Evolutionary conservation across 2,329 filamentous ascomycete genomes (phyloP).

Genomic region (Thielaviopsis populi): DNA sequence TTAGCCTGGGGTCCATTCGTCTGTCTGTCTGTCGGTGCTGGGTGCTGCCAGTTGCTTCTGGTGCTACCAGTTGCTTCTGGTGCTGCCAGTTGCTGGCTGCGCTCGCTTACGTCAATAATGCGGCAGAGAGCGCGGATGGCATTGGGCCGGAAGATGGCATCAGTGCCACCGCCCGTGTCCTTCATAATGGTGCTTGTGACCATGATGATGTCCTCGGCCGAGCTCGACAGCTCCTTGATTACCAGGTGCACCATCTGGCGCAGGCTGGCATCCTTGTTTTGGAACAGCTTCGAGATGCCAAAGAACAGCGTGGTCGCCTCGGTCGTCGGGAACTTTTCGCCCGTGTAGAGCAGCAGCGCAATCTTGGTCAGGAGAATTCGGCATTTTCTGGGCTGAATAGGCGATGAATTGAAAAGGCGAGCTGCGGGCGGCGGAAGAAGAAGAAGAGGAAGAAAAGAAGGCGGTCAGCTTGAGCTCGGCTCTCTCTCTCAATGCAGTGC

Average conservation of each 20-base stretch:
- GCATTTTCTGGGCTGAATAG: constrained; percentile 93
- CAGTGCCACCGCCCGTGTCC: constrained; percentile 88
- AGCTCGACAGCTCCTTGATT: constrained; percentile 91
- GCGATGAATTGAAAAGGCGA: constrained; percentile 93
- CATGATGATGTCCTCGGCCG: constrained; percentile 98
- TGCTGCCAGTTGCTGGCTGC: no score
- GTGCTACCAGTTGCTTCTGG: no score
- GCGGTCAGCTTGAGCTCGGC: neutral
- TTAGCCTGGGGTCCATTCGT: no score
- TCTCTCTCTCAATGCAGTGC: no score
- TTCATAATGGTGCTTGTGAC: constrained; percentile 99
- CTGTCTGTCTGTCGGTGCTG: no score
- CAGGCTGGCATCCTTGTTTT: constrained; percentile 96
- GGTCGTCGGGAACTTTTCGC: constrained; percentile 90
- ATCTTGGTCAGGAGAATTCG: constrained; percentile 96
- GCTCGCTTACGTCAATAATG: constrained; percentile 80
- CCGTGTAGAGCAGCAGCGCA: constrained; percentile 86
- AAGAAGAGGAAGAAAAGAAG: constrained; percentile 14
- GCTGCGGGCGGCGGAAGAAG: constrained; percentile 37
- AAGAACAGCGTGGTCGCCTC: constrained; percentile 98
- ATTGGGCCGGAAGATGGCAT: constrained; percentile 87
- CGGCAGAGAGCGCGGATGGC: constrained; percentile 89
- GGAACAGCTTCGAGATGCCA: constrained; percentile 96
- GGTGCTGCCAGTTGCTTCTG: no score
- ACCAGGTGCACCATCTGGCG: constrained; percentile 98